A percentile compares a stretch with the other conserved stretches of the same genome.
Conservation (phyloP, 768 basidiomycete species). For the Ramaria sp. region DNA sequence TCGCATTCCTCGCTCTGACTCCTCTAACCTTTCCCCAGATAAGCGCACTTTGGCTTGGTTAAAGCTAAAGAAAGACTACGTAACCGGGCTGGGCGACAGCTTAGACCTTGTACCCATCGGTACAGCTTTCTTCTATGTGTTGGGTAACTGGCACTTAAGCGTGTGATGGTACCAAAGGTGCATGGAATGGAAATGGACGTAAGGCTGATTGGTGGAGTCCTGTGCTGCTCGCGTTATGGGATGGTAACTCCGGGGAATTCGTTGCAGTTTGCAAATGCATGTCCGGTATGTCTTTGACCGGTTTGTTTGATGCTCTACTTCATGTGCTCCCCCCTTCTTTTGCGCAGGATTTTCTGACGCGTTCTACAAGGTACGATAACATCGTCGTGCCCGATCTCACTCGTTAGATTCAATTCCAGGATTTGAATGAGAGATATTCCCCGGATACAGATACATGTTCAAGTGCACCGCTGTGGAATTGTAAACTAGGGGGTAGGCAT, state of each 20-base stretch:
- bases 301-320: neutral
- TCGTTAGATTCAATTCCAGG: constrained; percentile 27
- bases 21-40: constrained; percentile 30
- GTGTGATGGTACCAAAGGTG: constrained; percentile 34
- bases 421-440: constrained; percentile 56
- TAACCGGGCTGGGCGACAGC: constrained; percentile 66
- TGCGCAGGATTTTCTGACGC: constrained; percentile 67
- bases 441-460: constrained; percentile 47
- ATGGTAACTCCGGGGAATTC: constrained; percentile 45
- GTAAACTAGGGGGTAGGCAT: constrained; percentile 49
- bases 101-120: constrained; percentile 64
- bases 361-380: constrained; percentile 56
- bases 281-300: constrained; percentile 39
- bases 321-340: neutral
- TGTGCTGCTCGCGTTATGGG: constrained; percentile 69
- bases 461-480: constrained; percentile 42
- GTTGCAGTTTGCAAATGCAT: constrained; percentile 87
- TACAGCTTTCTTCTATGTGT: neutral
- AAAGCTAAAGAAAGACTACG: constrained; percentile 90
- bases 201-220: constrained; percentile 93
- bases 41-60: constrained; percentile 82
- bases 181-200: constrained; percentile 85
- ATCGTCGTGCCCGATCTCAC: neutral
- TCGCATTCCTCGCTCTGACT: neutral
- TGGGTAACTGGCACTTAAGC: constrained; percentile 28